phyloP scores from a whole-genome alignment of 108 stramenopile genomes.

The Discostella stelligeroides region DNA sequence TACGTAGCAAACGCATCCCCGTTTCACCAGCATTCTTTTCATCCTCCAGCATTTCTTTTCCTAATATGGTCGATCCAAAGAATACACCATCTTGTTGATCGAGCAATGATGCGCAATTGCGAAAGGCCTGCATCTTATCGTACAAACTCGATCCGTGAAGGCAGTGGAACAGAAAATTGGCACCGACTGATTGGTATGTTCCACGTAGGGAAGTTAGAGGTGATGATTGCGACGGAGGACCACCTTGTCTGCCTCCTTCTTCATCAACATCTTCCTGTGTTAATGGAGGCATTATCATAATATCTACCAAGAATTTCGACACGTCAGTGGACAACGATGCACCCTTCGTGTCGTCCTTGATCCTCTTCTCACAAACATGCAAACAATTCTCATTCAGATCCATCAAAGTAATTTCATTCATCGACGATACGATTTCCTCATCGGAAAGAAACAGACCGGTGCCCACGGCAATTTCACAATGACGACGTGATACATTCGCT shows the following conservation, averaged over 20 bases:
- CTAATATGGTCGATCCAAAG: constrained; percentile 38
- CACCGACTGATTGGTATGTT: constrained; percentile 30
- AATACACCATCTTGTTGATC: constrained; percentile 27
- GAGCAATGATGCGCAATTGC: constrained; percentile 34
- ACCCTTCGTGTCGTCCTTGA: not conserved
- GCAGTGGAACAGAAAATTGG: constrained; percentile 45
- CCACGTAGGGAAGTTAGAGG: constrained; percentile 6
- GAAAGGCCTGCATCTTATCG: constrained; percentile 31
- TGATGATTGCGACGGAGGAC: not conserved
- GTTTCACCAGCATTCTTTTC: constrained; percentile 10
- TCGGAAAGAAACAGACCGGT: constrained; percentile 34
- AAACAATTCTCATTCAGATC: constrained; percentile 42
- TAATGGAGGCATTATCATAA: not conserved
- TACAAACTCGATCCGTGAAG: constrained; percentile 28
- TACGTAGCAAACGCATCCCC: constrained; percentile 9
- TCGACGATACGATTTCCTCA: not conserved
- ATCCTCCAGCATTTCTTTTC: constrained; percentile 35
- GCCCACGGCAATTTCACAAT: constrained; percentile 42
- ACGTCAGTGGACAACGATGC: not conserved
- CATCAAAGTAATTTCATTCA: constrained; percentile 19
- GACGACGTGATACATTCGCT: constrained; percentile 14
- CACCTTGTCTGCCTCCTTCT: no score
- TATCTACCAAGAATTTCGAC: constrained; percentile 16
- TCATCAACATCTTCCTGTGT: constrained; percentile 1
- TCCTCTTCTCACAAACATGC: constrained; percentile 24